Evolutionary conservation across 192 early-diverging fungal species (phyloP), one percentile per base, ranked within the genome.

Genomic region (Funneliformis geosporum): DNA sequence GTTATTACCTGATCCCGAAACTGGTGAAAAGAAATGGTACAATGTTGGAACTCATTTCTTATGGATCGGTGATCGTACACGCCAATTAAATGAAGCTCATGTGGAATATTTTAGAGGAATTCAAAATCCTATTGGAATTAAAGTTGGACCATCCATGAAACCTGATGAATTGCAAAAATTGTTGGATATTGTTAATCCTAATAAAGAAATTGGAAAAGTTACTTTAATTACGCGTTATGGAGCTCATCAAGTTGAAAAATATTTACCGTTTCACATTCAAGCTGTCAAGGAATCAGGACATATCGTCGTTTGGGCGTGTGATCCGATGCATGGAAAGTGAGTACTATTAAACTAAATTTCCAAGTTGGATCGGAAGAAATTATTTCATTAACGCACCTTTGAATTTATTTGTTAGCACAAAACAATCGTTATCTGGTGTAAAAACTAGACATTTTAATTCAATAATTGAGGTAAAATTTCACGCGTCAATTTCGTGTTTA

Each of bases 101-200:
- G 91, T 99, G 4, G 97, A 99, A 80, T 99, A 97, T 85, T 97
- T 99, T 87, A 87, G 95, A 73, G 98, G 98, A n/a, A 92, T 99
- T 67, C 89, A 89, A 70, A 99, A 99, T 85, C 98, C 98, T 6
- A 93, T 99, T 68, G 98, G 98, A 60, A 91, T 99, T 82, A 99
- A 99, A 82, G 95, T 96, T 40, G 97, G 96, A 0, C 97, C 98
- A 8, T 92, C 90, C 60, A 96, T 97, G 90, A 90, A 94, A 75
- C 89, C 98, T 2, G 88, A 92, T 16, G 94, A 99, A 82, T 87
- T 99, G 2, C 91, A 90, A 21, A 88, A 92, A 1, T 83, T 97
- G 25, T 86, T 99, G 60, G 91, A 95, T 81, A 94, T 95, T 16
- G 86, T 99, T 42, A 93, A 99, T 79, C 96, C 96, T 6, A 82